A percentile compares a stretch with the other conserved stretches of the same genome.
phyloP scores from a whole-genome alignment of 345 rosid species.

The Excoecaria agallocha region DNA sequence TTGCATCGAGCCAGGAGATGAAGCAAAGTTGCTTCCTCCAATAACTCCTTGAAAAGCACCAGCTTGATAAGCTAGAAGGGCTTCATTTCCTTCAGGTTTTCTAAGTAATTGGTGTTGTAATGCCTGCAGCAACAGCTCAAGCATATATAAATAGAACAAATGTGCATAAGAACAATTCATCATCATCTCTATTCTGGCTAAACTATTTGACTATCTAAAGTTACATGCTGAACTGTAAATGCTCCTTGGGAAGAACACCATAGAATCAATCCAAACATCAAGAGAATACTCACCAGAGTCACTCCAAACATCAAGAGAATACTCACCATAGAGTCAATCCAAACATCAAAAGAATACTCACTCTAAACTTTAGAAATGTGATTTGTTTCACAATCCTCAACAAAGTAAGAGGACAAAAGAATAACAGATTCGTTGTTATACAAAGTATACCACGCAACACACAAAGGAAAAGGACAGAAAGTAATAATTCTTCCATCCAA shows the following conservation, averaged over 20 bases:
- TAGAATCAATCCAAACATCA: background rate
- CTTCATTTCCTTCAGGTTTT: conserved; percentile 73
- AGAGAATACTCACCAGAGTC: too few relatives aligned
- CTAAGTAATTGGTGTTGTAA: conserved; percentile 54
- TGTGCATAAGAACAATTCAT: background rate
- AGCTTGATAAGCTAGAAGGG: conserved; percentile 71
- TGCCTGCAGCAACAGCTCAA: conserved; percentile 40
- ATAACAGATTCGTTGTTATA: conserved; percentile 1
- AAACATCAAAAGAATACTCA: background rate
- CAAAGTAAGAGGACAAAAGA: background rate
- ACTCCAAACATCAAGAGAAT: background rate
- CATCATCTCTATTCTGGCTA: background rate
- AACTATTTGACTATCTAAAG: background rate
- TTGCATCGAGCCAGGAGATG: conserved; percentile 74
- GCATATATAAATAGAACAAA: background rate
- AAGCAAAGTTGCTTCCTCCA: conserved; percentile 61
- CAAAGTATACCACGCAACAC: background rate
- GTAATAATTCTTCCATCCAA: background rate
- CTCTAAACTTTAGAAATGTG: background rate
- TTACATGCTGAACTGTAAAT: background rate
- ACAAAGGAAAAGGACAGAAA: background rate
- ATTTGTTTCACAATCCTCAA: background rate
- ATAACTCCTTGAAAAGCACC: conserved; percentile 66
- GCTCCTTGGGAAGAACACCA: background rate
- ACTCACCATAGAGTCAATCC: too few relatives aligned